Evolutionary conservation across 495 filamentous ascomycete species (phyloP).

Genomic region (Penicillium angulare): DNA sequence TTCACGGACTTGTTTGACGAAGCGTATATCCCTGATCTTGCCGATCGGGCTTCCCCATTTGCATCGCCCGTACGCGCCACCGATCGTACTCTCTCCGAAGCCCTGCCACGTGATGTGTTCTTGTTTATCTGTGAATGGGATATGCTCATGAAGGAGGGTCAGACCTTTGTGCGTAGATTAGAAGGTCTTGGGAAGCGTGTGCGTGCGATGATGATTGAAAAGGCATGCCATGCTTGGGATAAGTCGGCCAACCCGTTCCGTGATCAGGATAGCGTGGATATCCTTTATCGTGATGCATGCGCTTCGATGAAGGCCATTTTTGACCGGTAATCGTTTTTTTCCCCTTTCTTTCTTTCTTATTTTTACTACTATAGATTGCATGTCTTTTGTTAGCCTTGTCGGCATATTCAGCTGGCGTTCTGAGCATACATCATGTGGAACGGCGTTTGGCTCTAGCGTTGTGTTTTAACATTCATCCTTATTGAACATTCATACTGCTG

Average conservation of each 20-base stretch:
- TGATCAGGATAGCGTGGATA: constrained; percentile 43
- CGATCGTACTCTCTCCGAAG: constrained; percentile 45
- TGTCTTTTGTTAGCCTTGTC: neutral
- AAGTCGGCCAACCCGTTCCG: constrained; percentile 77
- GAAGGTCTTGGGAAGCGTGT: constrained; percentile 64
- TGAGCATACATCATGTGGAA: neutral
- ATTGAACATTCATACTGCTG: neutral
- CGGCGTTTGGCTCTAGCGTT: neutral
- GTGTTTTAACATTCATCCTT: neutral
- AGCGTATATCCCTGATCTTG: constrained; percentile 64
- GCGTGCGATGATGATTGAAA: constrained; percentile 66
- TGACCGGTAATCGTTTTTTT: constrained; percentile 18
- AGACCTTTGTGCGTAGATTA: constrained; percentile 64
- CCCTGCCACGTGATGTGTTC: constrained; percentile 62
- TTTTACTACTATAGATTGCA: neutral
- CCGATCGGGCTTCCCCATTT: constrained; percentile 54
- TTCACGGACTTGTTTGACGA: constrained; percentile 87
- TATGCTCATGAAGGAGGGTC: constrained; percentile 78
- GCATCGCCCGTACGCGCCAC: constrained; percentile 63
- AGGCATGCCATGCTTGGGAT: constrained; percentile 80
- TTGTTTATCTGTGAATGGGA: constrained; percentile 89
- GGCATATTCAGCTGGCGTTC: neutral
- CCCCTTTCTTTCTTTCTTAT: neutral
- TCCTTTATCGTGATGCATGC: constrained; percentile 44
- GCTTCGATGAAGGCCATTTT: constrained; percentile 47